Evolutionary conservation across 129 eudicot species (phyloP), one percentile per base, ranked within the genome.

Genomic region (Oenanthe sinensis): DNA sequence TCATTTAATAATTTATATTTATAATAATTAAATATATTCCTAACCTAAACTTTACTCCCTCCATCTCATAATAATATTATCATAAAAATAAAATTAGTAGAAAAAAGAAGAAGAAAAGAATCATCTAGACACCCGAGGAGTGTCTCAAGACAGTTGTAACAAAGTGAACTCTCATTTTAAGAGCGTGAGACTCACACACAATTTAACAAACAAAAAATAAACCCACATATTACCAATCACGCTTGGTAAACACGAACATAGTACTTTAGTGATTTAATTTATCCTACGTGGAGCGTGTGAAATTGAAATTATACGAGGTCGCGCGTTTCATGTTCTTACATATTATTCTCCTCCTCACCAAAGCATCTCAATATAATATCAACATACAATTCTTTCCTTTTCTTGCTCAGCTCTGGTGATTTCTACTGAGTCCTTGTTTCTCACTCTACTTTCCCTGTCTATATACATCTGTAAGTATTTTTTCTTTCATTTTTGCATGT

Each of bases 211-310:
- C 2, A 0, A 3, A 39, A 39, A 58, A 58, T 2, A 9, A 58
- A 58, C 65, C 3, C 13, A 8, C 8, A 22, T 58, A n/a, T 58
- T 22, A n/a, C 30, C 33, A 24, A n/a, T n/a, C 30, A 8, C 30
- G n/a, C 30, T 2, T 22, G 11, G 30, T 6, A 22, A 30, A 60
- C 33, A 24, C n/a, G 6, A 60, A n/a, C 33, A 60, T n/a, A 60
- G 8, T 8, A 60, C 33, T n/a, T 15, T 60, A 33, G 12, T 60
- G 68, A 60, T 60, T 74, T 20, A 5, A 45, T 30, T 26, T 12
- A 74, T 44, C 55, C 55, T 47, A 44, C 76, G 76, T 43, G 52
- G 77, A 74, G 77, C 77, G 77, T 20, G 42, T 74, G 77, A 74
- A 74, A 26, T 74, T 74, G 58, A 46, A 74, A n/a, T 24, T 26